Conservation (phyloP, 1,284 basidiomycete species). For the Cryptococcus neoformans region DNA sequence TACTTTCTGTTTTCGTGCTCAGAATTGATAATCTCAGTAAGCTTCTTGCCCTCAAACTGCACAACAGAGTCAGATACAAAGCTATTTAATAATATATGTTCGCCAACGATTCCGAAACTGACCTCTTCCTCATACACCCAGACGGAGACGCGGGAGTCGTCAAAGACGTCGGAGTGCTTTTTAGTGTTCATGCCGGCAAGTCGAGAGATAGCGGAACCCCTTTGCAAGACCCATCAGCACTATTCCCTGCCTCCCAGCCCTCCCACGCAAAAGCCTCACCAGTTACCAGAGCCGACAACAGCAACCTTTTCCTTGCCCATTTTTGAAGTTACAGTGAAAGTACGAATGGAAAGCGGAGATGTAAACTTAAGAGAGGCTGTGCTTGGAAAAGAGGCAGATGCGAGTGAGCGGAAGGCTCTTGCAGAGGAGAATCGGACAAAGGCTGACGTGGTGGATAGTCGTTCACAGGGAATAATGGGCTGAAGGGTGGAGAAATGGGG, state of each 20-base stretch:
- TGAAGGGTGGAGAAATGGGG: too few relatives aligned
- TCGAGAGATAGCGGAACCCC: slow-evolving; percentile 58
- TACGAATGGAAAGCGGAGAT: too few relatives aligned
- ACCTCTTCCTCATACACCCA: slow-evolving; percentile 56
- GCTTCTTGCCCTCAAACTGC: slow-evolving; percentile 54
- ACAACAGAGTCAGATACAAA: background rate
- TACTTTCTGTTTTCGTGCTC: slow-evolving; percentile 52
- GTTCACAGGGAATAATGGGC: too few relatives aligned
- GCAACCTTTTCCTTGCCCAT: slow-evolving; percentile 55
- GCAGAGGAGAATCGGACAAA: too few relatives aligned
- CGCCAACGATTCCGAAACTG: slow-evolving; percentile 11
- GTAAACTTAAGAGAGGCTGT: too few relatives aligned
- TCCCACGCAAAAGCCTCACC: slow-evolving; percentile 22
- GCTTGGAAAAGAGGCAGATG: too few relatives aligned
- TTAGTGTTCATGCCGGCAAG: slow-evolving; percentile 53
- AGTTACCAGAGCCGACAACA: slow-evolving; percentile 55
- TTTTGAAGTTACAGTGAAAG: slow-evolving; percentile 1
- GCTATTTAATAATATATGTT: background rate
- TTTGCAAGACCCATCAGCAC: slow-evolving; percentile 18
- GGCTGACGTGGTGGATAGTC: too few relatives aligned
- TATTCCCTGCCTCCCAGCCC: background rate
- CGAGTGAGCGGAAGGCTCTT: too few relatives aligned
- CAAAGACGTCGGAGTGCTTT: slow-evolving; percentile 52
- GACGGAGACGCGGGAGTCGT: slow-evolving; percentile 49
- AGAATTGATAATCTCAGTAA: slow-evolving; percentile 57